Base-by-base conservation (phyloP, 345 rosid species). In the Hypericum androsaemum region DNA sequence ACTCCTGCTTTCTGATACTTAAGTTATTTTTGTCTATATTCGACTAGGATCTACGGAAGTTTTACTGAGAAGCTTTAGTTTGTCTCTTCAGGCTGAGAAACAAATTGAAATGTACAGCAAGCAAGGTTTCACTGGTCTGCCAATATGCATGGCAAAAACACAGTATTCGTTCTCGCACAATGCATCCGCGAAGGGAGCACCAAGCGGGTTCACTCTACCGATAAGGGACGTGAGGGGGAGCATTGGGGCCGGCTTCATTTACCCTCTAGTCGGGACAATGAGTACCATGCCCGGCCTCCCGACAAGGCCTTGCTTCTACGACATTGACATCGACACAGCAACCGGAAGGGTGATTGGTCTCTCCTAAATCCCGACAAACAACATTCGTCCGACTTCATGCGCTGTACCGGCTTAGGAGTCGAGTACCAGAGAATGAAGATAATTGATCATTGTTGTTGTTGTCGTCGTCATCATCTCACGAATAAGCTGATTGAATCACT, bases 251-350 rank as follows among this genome's bases (percentile, higher is more conserved):
- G 97, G 95, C 16, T 92, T 92, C 73, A 92, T 92, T 13, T 92
- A 88, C 61, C 98, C 98, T 43, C 44, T 88, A 44, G 98, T 92
- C 5, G 98, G 97, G 53, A 88, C 95, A 1, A 83, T 88, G 95
- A 85, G 97, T 63, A 85, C 98, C 12, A 92, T 88, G 98, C 97
- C 97, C 7, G 97, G 98, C 53, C 94, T 92, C 52, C 97, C 97
- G 2, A 92, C 98, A 43, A 78, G 98, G 71, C 98, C 98, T 37
- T 85, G 95, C 73, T 92, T 92, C 64, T 92, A 85, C 6, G 98
- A 88, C 55, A 92, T 92, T 37, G 97, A 92, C 63, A 65, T 88
- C 0, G 81, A 88, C 69, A 80, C 90, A 5, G 76, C 61, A 54
- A 85, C 95, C 0, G 95, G 97, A 43, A 88, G 80, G 66, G 94